Conservation (phyloP, 2,329 filamentous ascomycete species). For the Plectosphaerella cucumerina region DNA sequence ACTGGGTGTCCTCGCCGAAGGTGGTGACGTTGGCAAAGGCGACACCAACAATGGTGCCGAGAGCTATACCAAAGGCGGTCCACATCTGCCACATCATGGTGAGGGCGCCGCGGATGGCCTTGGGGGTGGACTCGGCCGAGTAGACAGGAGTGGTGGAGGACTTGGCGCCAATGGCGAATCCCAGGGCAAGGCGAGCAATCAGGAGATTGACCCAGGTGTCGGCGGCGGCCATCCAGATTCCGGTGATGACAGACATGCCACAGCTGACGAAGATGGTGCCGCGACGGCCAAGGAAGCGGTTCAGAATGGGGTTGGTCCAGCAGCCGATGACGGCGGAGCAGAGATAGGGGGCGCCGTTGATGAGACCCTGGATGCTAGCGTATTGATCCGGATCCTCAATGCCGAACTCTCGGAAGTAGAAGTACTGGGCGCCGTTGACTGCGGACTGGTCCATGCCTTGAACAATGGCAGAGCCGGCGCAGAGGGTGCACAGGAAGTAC, state of each 20-base stretch:
- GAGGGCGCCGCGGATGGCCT: slow-evolving; percentile 31
- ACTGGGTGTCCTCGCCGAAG: slow-evolving; percentile 27
- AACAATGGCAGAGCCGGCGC: slow-evolving; percentile 47
- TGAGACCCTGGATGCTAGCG: slow-evolving; percentile 47
- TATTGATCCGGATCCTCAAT: slow-evolving; percentile 23
- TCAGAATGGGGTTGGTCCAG: slow-evolving; percentile 39
- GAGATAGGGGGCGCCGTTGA: slow-evolving; percentile 53
- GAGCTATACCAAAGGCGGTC: slow-evolving; percentile 31
- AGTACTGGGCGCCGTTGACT: slow-evolving; percentile 56
- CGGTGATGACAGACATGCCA: slow-evolving; percentile 42
- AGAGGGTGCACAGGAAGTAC: slow-evolving; percentile 30
- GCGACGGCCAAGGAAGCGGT: slow-evolving; percentile 57
- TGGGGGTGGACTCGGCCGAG: slow-evolving; percentile 30
- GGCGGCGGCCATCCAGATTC: slow-evolving; percentile 52
- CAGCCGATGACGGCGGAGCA: slow-evolving; percentile 36
- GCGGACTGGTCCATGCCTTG: slow-evolving; percentile 66
- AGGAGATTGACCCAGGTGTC: slow-evolving; percentile 39
- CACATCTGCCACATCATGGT: slow-evolving; percentile 31
- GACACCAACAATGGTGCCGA: slow-evolving; percentile 33
- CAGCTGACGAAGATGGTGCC: slow-evolving; percentile 63
- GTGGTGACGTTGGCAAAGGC: slow-evolving; percentile 22
- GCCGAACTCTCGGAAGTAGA: slow-evolving; percentile 30
- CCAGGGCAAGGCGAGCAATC: slow-evolving; percentile 27
- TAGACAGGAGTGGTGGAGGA: slow-evolving; percentile 30
- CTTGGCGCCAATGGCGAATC: slow-evolving; percentile 32